Evolutionary conservation across 2,329 filamentous ascomycete genomes (phyloP).

Genomic region (Bipolaris sorokiniana): DNA sequence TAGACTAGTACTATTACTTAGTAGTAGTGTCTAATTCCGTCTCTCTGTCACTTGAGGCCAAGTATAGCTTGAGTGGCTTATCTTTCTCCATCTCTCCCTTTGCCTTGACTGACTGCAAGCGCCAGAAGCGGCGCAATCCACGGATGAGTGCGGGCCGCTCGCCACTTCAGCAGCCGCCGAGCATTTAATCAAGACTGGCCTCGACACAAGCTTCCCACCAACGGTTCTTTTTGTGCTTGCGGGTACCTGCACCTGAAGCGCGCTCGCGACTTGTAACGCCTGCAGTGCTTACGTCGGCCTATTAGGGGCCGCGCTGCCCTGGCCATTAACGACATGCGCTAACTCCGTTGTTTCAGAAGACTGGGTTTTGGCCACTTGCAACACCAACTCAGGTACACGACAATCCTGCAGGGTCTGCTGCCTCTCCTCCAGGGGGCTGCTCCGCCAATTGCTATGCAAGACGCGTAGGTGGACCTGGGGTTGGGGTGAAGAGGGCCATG

Average conservation of each 20-base stretch:
- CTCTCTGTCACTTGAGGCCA: not conserved
- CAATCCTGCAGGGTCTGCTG: constrained; percentile 19
- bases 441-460: constrained; percentile 21
- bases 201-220: constrained; percentile 17
- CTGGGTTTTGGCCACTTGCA: constrained; percentile 24
- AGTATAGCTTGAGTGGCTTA: not conserved
- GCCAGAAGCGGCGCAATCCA: constrained; percentile 3
- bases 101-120: not conserved
- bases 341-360: constrained; percentile 32
- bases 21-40: too few relatives aligned
- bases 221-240: constrained; percentile 20
- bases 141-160: not conserved
- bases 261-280: constrained; percentile 26
- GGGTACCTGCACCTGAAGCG: constrained; percentile 29
- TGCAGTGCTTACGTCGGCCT: constrained; percentile 12
- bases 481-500: not conserved
- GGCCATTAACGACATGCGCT: constrained; percentile 3
- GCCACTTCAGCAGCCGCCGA: constrained; percentile 16
- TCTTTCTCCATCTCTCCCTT: not conserved
- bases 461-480: not conserved
- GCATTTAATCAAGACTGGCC: constrained; percentile 5
- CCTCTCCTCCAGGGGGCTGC: constrained; percentile 4
- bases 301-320: constrained; percentile 12
- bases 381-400: constrained; percentile 14
- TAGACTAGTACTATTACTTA: not conserved